These are phyloP conservation scores for Funneliformis geosporum DNA, from an alignment of 192 early-diverging fungal species.

Conservation along the genomic window DNA sequence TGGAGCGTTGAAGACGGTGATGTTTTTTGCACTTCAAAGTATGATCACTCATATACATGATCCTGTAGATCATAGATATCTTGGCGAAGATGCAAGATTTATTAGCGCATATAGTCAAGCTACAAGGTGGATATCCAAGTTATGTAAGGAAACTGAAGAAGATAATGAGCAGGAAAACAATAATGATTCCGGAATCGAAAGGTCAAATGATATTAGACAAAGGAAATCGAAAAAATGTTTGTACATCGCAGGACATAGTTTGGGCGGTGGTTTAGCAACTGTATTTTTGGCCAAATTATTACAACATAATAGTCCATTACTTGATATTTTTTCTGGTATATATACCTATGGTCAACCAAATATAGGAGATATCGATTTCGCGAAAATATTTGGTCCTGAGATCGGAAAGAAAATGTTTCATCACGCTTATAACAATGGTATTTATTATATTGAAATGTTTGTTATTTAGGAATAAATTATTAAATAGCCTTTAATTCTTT, in stretches of 20 bases:
- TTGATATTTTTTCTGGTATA: slow-evolving; percentile 53
- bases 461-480: background rate
- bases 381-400: slow-evolving; percentile 47
- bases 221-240: slow-evolving; percentile 45
- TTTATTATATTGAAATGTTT: slow-evolving; percentile 29
- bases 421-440: slow-evolving; percentile 57
- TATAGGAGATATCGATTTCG: slow-evolving; percentile 53
- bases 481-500: background rate
- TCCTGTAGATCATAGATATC: slow-evolving; percentile 54
- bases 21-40: slow-evolving; percentile 43
- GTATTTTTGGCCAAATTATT: slow-evolving; percentile 58
- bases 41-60: slow-evolving; percentile 50
- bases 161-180: slow-evolving; percentile 8
- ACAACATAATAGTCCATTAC: slow-evolving; percentile 47
- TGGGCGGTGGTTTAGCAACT: slow-evolving; percentile 53
- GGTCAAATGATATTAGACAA: background rate
- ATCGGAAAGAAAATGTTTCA: slow-evolving; percentile 58
- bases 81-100: slow-evolving; percentile 43
- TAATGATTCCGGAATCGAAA: background rate
- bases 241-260: slow-evolving; percentile 56
- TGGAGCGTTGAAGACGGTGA: slow-evolving; percentile 40
- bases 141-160: slow-evolving; percentile 29
- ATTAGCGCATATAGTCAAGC: slow-evolving; percentile 50
- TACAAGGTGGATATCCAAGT: slow-evolving; percentile 40
- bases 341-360: slow-evolving; percentile 57